phyloP scores from a whole-genome alignment of 495 filamentous ascomycete genomes.

The Cercophora sp. region DNA sequence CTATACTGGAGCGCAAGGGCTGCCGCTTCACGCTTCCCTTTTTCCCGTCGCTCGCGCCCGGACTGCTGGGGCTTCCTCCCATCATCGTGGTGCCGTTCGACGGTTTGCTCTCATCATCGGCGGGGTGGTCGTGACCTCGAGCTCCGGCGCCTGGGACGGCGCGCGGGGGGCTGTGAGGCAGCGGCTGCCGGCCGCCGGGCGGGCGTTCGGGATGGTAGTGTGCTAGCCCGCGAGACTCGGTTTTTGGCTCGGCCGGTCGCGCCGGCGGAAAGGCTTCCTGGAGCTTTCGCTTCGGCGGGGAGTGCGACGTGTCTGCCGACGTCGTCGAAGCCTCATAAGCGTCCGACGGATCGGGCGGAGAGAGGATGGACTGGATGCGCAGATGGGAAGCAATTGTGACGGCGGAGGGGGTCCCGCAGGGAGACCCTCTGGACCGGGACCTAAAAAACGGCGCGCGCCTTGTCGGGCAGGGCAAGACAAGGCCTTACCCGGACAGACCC shows the following conservation, averaged over 20 bases:
- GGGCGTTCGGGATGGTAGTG: constrained; percentile 15
- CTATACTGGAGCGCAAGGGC: constrained; percentile 75
- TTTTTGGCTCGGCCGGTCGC: constrained; percentile 18
- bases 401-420: constrained; percentile 35
- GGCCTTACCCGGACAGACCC: constrained; percentile 23
- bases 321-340: constrained; percentile 32
- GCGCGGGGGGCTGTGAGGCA: constrained; percentile 28
- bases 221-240: constrained; percentile 16
- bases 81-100: constrained; percentile 20
- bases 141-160: constrained; percentile 16
- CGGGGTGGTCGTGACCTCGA: constrained; percentile 16
- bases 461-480: constrained; percentile 9
- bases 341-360: constrained; percentile 40
- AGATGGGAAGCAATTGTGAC: constrained; percentile 49
- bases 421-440: constrained; percentile 24
- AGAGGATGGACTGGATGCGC: constrained; percentile 48
- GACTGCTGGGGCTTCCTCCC: constrained; percentile 27
- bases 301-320: constrained; percentile 21
- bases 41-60: constrained; percentile 35
- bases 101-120: constrained; percentile 27
- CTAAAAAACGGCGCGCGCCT: constrained; percentile 2
- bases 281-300: constrained; percentile 34
- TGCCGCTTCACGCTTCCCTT: constrained; percentile 42
- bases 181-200: constrained; percentile 24
- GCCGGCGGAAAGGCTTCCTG: constrained; percentile 32